Conservation (phyloP, 257 asterid genomes). For the Ocimum tenuiflorum region DNA sequence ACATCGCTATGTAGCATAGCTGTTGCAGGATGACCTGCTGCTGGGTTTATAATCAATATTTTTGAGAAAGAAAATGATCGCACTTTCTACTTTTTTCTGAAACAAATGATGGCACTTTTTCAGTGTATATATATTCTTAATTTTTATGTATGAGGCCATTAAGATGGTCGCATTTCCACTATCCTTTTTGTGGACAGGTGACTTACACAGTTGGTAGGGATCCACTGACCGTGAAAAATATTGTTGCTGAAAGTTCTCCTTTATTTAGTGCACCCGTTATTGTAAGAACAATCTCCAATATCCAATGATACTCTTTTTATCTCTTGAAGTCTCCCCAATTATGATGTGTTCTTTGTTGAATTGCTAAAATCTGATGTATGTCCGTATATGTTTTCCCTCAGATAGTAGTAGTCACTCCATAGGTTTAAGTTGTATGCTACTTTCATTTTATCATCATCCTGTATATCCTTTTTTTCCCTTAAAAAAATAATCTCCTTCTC, state of each 20-base stretch:
- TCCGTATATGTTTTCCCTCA: not conserved
- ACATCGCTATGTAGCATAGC: not conserved
- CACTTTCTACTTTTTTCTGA: not conserved
- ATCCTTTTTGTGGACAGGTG: slow-evolving; percentile 45
- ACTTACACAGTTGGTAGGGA: slow-evolving; percentile 93
- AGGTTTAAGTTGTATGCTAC: not conserved
- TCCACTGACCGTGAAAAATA: slow-evolving; percentile 53
- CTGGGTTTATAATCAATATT: not conserved
- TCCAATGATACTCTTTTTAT: slow-evolving; percentile 12
- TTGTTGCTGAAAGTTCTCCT: slow-evolving; percentile 73
- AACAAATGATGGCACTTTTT: too few relatives aligned
- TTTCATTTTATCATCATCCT: not conserved
- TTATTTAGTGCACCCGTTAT: slow-evolving; percentile 69
- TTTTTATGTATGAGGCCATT: not conserved
- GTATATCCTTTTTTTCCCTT: not conserved
- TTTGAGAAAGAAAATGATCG: not conserved
- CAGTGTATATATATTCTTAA: too few relatives aligned
- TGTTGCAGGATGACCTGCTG: not conserved
- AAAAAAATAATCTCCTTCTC: not conserved
- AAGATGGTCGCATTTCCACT: slow-evolving; percentile 4
- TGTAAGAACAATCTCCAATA: slow-evolving; percentile 42
- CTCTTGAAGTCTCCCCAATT: not conserved
- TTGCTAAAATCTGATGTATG: not conserved
- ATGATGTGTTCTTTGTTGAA: not conserved
- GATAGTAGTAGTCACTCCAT: not conserved